Evolutionary conservation across 129 eudicot species (phyloP), one percentile per base, ranked within the genome.

Genomic region (Dittrichia graveolens): DNA sequence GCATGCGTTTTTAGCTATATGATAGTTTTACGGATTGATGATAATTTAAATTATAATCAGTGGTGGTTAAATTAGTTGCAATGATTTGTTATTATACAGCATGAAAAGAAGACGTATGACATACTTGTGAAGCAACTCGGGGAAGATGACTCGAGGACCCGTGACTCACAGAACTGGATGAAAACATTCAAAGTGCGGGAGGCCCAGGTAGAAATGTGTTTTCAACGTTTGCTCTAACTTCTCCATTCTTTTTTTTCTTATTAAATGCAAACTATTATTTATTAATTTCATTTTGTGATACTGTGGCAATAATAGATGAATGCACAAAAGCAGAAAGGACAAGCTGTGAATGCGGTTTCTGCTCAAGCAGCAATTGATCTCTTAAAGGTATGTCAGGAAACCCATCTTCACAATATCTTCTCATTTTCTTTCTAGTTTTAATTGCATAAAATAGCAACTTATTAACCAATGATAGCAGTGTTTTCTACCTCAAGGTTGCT

Each of bases 61-160:
- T 24, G 31, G 31, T 24, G 31, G 31, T 24, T 24, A 24, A 24
- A 4, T 61, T 10, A 38, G 11, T 3, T 4, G 71, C 7, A 14
- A 42, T 12, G 16, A 31, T 31, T 31, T 38, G 64, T 58, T 7
- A 39, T 73, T 38, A 71, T 65, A 71, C 97, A 95, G 99, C 97
- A 95, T 80, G 99, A 95, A 69, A 95, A 90, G 85, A 95, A 86
- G 82, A 95, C 99, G 6, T 90, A 95, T 60, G 99, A 95, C 61
- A 95, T 95, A 74, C 96, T 95, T 65, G 93, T 90, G 40, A 95
- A 95, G 84, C 99, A 90, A 80, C 96, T 95, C 15, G 99, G 99
- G 45, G 96, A 88, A 84, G 97, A 95, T 61, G 99, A 95, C 79
- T 90, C 97, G 5, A 88, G 99, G 85, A 90, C 99, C 5, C 92